Evolutionary conservation across 1,284 basidiomycete species (phyloP), one percentile per base, ranked within the genome.

Genomic region (Quambalaria eucalypti): DNA sequence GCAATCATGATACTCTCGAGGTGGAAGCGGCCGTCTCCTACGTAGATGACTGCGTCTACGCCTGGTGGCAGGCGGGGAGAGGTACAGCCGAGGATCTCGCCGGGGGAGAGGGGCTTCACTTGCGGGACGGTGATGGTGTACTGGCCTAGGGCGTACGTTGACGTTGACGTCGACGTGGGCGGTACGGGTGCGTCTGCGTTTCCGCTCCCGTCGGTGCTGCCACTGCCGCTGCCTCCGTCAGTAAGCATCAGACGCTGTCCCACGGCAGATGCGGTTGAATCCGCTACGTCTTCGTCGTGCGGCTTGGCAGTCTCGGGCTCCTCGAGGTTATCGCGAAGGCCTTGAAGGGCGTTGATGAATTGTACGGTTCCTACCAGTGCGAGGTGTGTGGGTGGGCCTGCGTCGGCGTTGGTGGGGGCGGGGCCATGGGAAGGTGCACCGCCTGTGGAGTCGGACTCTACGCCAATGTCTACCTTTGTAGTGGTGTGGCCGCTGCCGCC

Each of bases 1-100:
- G 90, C 90, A 59, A 99, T 97, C 95, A 98, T 99, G 75, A 97
- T 92, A 12, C 88, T 88, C 77, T 99, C 95, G 16, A 98, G 82
- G 74, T 98, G 95, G 79, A 99, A 99, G 12, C 95, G 85, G 19
- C 95, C 95, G 71, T 99, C 95, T 23, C 95, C 95, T 28, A 99
- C 83, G 76, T 98, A 99, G 48, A 74, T 57, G 50, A 74, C 65
- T 0, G 67, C 71, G 40, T 75, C 73, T 30, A 72, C 62, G 23
- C 53, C 53, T 19, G 47, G 4, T 6, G 4, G 88, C 83, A 64
- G 80, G 48, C 81, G 82, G 2, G 95, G 95, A 10, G 95, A 91
- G 0, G 95, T 99, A 73, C 95, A 99, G 12, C 95, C 95, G 3
- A 99, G 78, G 38, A 98, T 90, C 77, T 99, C 95, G 36, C 95